A percentile compares a stretch with the other conserved stretches of the same genome.
phyloP scores from a whole-genome alignment of 2,329 filamentous ascomycete species.

The Lasiodiplodia theobromae region DNA sequence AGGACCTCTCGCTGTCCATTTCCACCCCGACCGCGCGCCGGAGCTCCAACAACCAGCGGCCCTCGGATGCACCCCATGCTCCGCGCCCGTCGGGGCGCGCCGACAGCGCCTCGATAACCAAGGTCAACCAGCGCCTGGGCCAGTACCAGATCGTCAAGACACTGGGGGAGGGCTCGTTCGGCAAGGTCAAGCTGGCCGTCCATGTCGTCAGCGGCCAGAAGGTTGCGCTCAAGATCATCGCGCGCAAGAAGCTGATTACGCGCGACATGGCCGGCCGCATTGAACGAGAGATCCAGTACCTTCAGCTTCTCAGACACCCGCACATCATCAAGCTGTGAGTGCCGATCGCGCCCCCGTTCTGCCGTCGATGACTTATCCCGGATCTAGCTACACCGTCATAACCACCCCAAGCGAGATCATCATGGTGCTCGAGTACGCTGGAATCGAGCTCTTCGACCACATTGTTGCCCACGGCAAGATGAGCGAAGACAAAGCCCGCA shows the following conservation, averaged over 20 bases:
- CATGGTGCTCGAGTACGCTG: constrained; percentile 98
- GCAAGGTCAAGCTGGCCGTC: constrained; percentile 96
- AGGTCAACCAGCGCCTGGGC: constrained; percentile 83
- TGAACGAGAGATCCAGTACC: constrained; percentile 96
- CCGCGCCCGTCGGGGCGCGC: constrained; percentile 17
- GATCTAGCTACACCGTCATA: constrained; percentile 85
- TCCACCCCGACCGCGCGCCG: constrained; percentile 34
- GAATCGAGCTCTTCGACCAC: constrained; percentile 96
- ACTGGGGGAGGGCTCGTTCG: constrained; percentile 95
- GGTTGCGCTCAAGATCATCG: constrained; percentile 97
- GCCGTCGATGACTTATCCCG: neutral
- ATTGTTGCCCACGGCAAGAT: constrained; percentile 94
- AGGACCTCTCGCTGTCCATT: constrained; percentile 47
- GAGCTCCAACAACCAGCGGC: constrained; percentile 30
- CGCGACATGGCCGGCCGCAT: constrained; percentile 98
- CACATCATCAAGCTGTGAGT: constrained; percentile 98
- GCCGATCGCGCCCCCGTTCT: neutral
- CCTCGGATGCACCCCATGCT: constrained; percentile 32
- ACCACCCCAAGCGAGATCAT: constrained; percentile 94
- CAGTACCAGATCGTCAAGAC: constrained; percentile 92
- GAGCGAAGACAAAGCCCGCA: constrained; percentile 88
- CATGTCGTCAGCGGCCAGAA: constrained; percentile 93
- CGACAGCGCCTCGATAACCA: constrained; percentile 42
- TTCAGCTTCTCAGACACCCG: constrained; percentile 92
- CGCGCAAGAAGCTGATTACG: constrained; percentile 92